Conservation (phyloP, 2,329 filamentous ascomycete species). For the Sphaceloma murrayae region DNA sequence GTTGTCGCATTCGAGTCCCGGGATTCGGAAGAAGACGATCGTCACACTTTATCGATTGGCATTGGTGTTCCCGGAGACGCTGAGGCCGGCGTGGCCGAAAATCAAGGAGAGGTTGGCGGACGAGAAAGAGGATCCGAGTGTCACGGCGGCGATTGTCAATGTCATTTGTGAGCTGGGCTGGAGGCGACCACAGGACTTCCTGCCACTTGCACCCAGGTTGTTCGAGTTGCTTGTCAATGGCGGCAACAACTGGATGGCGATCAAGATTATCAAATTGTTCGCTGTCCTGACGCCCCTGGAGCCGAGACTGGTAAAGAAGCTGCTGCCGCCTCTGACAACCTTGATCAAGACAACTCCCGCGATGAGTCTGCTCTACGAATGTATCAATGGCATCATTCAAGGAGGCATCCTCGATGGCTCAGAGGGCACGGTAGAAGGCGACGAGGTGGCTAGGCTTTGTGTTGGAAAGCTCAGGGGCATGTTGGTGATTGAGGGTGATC, state of each 20-base stretch:
- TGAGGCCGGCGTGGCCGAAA: constrained; percentile 90
- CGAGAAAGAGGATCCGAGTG: constrained; percentile 78
- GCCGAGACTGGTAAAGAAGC: constrained; percentile 79
- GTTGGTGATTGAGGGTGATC: constrained; percentile 86
- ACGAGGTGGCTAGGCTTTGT: constrained; percentile 86
- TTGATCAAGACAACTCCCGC: constrained; percentile 91
- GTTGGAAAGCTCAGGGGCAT: constrained; percentile 89
- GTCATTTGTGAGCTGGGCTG: constrained; percentile 94
- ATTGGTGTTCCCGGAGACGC: constrained; percentile 89
- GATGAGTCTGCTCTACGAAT: constrained; percentile 98
- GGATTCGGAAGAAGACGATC: constrained; percentile 89
- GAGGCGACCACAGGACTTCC: constrained; percentile 85
- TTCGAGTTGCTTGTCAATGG: constrained; percentile 89
- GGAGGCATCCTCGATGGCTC: constrained; percentile 82
- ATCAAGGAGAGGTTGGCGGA: constrained; percentile 93
- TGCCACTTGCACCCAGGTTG: constrained; percentile 79
- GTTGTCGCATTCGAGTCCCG: constrained; percentile 73
- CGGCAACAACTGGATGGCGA: constrained; percentile 99
- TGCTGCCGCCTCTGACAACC: constrained; percentile 80
- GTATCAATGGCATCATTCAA: constrained; percentile 96
- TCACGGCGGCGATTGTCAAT: constrained; percentile 92
- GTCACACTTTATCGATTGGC: constrained; percentile 89
- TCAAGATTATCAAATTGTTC: constrained; percentile 98
- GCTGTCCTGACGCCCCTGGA: constrained; percentile 88
- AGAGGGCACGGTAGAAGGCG: constrained; percentile 69